These are phyloP conservation scores for Sedum album DNA, from an alignment of 164 flowering plant species.

Conservation along the genomic window DNA sequence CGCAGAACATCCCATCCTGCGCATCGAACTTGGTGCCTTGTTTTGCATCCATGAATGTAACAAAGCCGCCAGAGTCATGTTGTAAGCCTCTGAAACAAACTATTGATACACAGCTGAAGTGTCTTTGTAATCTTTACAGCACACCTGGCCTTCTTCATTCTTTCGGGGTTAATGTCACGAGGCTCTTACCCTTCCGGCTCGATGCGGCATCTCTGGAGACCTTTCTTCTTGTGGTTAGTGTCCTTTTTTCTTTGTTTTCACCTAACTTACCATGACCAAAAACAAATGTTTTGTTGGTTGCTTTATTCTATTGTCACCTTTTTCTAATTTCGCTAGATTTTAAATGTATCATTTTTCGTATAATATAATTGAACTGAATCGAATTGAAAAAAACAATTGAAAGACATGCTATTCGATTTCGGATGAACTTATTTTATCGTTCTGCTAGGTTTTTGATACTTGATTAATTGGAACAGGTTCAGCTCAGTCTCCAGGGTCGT, in stretches of 20 bases:
- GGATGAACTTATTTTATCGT: neutral
- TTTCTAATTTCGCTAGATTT: too few relatives aligned
- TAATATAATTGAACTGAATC: neutral
- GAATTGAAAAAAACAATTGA: neutral
- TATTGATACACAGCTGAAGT: neutral
- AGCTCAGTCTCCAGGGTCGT: constrained; percentile 5
- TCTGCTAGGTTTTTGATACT: too few relatives aligned
- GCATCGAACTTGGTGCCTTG: neutral
- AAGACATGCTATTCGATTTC: neutral
- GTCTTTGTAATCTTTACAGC: constrained; percentile 3
- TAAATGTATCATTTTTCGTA: too few relatives aligned
- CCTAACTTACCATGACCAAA: neutral
- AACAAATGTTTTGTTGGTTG: too few relatives aligned
- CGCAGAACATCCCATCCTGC: neutral
- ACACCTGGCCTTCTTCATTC: constrained; percentile 2
- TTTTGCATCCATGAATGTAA: neutral
- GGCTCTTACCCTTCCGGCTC: constrained; percentile 4
- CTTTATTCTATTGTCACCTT: too few relatives aligned
- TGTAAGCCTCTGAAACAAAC: constrained; percentile 4
- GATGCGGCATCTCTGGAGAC: neutral
- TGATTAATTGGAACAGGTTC: neutral
- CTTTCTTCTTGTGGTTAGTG: constrained; percentile 2
- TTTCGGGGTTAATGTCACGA: constrained; percentile 7
- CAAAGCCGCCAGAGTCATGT: constrained; percentile 1
- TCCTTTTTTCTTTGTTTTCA: neutral